These are phyloP conservation scores for Apiospora malaysiana DNA, from an alignment of 2,329 filamentous ascomycete genomes.

Conservation along the genomic window DNA sequence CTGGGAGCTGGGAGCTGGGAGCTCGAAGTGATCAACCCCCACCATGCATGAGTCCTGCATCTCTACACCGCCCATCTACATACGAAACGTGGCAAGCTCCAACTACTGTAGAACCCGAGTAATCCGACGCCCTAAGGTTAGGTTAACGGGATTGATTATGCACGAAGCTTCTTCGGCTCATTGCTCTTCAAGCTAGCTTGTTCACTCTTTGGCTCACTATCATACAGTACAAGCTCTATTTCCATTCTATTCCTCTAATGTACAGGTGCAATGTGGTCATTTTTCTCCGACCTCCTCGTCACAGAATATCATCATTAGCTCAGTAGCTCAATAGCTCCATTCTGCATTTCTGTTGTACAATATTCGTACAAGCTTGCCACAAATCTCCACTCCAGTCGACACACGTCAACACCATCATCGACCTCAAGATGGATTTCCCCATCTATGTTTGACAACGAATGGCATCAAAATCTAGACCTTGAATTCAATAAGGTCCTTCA, in stretches of 20 bases:
- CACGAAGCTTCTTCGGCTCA: not conserved
- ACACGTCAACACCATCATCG: not conserved
- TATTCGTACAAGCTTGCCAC: not conserved
- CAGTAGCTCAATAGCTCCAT: no score
- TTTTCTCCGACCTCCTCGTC: not conserved
- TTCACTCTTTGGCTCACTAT: not conserved
- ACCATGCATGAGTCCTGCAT: constrained; percentile 9
- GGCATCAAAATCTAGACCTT: not conserved
- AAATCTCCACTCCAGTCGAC: not conserved
- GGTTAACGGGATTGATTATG: not conserved
- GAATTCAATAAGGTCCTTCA: not conserved
- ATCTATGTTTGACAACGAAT: not conserved
- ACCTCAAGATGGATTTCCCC: not conserved
- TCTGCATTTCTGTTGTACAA: not conserved
- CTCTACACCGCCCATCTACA: not conserved
- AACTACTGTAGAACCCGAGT: not conserved
- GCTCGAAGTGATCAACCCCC: no score
- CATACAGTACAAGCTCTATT: constrained; percentile 1
- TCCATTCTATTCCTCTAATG: not conserved
- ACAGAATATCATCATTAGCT: not conserved
- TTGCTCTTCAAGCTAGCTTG: not conserved
- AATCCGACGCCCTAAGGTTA: no score
- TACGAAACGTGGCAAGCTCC: constrained; percentile 1
- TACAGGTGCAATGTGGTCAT: not conserved
- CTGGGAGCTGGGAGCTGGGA: no score